Evolutionary conservation across 148 eudicot genomes (phyloP).

Genomic region (Rhododendron vialii): DNA sequence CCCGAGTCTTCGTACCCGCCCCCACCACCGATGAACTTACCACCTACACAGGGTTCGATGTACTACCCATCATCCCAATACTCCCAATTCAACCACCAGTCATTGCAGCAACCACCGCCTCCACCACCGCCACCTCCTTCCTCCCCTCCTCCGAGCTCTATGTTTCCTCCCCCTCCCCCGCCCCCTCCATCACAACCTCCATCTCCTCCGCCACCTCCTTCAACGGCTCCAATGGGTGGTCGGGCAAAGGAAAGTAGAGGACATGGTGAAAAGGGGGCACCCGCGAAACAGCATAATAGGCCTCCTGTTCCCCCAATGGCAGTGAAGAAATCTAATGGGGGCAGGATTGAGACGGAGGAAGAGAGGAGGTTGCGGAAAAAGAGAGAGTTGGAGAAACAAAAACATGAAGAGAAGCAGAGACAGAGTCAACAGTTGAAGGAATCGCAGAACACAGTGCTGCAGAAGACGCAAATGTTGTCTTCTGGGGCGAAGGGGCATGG

Average conservation of each 20-base stretch:
- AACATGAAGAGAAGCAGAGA: conserved; percentile 68
- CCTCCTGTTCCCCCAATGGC: conserved; percentile 49
- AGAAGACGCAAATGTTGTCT: conserved; percentile 59
- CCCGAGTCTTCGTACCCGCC: conserved; percentile 70
- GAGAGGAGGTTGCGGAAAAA: conserved; percentile 84
- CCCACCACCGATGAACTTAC: conserved; percentile 50
- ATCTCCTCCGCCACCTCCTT: conserved; percentile 63
- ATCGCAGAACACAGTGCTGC: conserved; percentile 52
- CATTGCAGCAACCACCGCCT: conserved; percentile 47
- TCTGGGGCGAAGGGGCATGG: conserved; percentile 68
- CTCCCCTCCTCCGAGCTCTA: conserved; percentile 61
- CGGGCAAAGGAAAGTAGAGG: conserved; percentile 47
- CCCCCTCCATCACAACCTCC: conserved; percentile 50
- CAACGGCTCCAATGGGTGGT: conserved; percentile 30
- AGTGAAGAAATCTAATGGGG: conserved; percentile 49
- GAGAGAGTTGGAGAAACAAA: conserved; percentile 73
- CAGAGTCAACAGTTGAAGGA: conserved; percentile 78
- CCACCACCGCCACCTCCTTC: conserved; percentile 79
- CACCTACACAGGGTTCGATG: conserved; percentile 35
- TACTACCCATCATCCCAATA: conserved; percentile 78
- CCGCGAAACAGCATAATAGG: conserved; percentile 54
- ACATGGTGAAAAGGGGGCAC: conserved; percentile 37
- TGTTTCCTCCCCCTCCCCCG: conserved; percentile 57
- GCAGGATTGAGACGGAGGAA: conserved; percentile 86
- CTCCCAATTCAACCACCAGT: conserved; percentile 62